Base-by-base conservation (phyloP, 768 basidiomycete genomes). In the Boletus reticulatus region DNA sequence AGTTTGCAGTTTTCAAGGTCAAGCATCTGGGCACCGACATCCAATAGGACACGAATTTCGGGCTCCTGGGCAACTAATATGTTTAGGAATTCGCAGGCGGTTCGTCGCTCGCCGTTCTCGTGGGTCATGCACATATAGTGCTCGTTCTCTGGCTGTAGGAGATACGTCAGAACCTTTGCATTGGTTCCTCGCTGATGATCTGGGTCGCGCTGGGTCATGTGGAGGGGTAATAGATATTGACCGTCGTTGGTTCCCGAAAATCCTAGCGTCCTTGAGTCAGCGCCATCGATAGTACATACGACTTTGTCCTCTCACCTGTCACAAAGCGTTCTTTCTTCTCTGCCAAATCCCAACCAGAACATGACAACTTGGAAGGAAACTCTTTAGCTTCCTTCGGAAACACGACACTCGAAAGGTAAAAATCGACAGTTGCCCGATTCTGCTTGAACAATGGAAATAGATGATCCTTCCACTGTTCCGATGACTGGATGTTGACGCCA, bases 11-110 rank as follows among this genome's bases (percentile, higher is more conserved):
- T 84, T 29, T 70, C 63, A 50, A 80, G 67, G 39, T 84, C 81
- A 13, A 84, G 68, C 67, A 84, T 79, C 57, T 83, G 82, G 0
- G 82, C 82, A 6, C 82, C 83, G 12, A 83, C 81, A 50, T 83
- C 82, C 12, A 83, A 63, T 20, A 83, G 65, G 11, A 83, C 80
- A 16, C 71, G 72, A 20, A 82, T 69, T 19, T 69, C 64, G 2
- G 75, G 76, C 0, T 49, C 47, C 56, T 78, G 72, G 3, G 55
- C 14, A 12, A 72, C 68, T 5, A 84, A 20, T 20, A 68, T 50
- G 4, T 59, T 11, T 27, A 80, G 55, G 57, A 72, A 50, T 22
- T 60, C 36, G 1, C 7, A 10, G 0, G 68, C 45, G 8, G 48
- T 56, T 16, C 54, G 57, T 14, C 68, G 61, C 22, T 50, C 32